phyloP scores from a whole-genome alignment of 306 rosid species.

The Senna siamea region DNA sequence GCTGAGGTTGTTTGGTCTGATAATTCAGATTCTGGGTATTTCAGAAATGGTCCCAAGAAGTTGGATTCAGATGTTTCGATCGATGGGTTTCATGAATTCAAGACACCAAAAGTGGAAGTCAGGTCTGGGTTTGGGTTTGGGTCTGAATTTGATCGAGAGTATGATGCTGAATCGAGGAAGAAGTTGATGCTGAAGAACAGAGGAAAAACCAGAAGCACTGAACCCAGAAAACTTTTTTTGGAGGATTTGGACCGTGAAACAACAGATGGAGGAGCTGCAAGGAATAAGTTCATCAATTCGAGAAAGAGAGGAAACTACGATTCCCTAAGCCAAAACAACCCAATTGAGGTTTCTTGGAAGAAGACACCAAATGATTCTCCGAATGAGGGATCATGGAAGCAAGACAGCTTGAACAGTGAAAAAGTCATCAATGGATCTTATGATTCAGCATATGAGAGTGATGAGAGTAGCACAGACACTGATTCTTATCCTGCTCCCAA shows the following conservation, averaged over 20 bases:
- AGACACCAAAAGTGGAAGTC: slow-evolving; percentile 50
- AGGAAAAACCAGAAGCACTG: slow-evolving; percentile 40
- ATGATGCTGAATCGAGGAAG: slow-evolving; percentile 44
- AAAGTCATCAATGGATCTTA: slow-evolving; percentile 28
- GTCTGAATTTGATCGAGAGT: slow-evolving; percentile 7
- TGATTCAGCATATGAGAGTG: slow-evolving; percentile 65
- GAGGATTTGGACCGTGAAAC: slow-evolving; percentile 46
- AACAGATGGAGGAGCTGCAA: slow-evolving; percentile 31
- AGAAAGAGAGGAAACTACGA: slow-evolving; percentile 55
- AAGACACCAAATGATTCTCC: too few species aligned
- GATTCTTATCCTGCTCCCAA: slow-evolving; percentile 47
- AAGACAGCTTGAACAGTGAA: slow-evolving; percentile 2
- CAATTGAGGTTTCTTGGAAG: slow-evolving; percentile 31
- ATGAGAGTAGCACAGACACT: slow-evolving; percentile 66
- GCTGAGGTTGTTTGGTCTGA: slow-evolving; percentile 52
- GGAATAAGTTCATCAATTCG: slow-evolving; percentile 41
- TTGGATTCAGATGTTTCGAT: slow-evolving; percentile 57
- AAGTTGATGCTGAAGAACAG: neutral
- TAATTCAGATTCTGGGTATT: slow-evolving; percentile 73
- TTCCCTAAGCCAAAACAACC: slow-evolving; percentile 41
- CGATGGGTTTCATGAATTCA: slow-evolving; percentile 52
- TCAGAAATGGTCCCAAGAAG: slow-evolving; percentile 61
- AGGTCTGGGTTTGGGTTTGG: slow-evolving; percentile 51
- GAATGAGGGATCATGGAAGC: too few species aligned
- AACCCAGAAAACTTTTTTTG: slow-evolving; percentile 45